Evolutionary conservation across 208 protist species (phyloP).

Genomic region (Leishmania tarentolae): DNA sequence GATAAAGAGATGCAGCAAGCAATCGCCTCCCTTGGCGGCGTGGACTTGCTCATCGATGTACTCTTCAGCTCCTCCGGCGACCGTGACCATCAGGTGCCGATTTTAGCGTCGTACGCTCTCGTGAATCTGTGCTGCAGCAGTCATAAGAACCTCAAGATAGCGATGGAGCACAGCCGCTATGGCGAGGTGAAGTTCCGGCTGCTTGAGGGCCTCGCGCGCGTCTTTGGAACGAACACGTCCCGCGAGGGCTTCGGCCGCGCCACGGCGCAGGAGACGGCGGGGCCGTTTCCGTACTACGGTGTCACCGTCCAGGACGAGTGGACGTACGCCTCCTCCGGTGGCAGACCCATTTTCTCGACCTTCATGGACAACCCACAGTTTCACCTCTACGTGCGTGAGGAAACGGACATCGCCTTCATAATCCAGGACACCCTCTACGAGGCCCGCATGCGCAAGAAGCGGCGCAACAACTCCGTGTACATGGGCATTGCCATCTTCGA

Average conservation of each 20-base stretch:
- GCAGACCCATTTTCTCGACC: slow-evolving; percentile 86
- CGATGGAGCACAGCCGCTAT: slow-evolving; percentile 73
- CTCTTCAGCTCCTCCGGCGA: slow-evolving; percentile 83
- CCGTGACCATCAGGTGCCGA: slow-evolving; percentile 90
- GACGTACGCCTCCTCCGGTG: slow-evolving; percentile 72
- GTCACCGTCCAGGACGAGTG: slow-evolving; percentile 87
- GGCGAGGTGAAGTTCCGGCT: slow-evolving; percentile 87
- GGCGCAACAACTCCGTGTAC: slow-evolving; percentile 88
- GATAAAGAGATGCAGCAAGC: slow-evolving; percentile 73
- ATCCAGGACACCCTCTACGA: slow-evolving; percentile 91
- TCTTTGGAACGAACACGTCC: slow-evolving; percentile 82
- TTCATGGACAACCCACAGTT: slow-evolving; percentile 95
- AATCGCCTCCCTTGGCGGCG: slow-evolving; percentile 78
- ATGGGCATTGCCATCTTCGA: slow-evolving; percentile 92
- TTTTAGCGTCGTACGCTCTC: slow-evolving; percentile 88
- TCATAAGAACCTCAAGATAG: slow-evolving; percentile 71
- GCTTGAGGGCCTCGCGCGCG: slow-evolving; percentile 86
- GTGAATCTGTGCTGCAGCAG: slow-evolving; percentile 92
- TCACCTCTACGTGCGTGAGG: slow-evolving; percentile 69
- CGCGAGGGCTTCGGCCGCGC: slow-evolving; percentile 84
- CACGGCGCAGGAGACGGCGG: slow-evolving; percentile 72
- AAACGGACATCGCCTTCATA: slow-evolving; percentile 83
- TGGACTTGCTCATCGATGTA: slow-evolving; percentile 87
- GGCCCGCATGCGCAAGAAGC: slow-evolving; percentile 84
- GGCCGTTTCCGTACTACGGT: slow-evolving; percentile 87